phyloP scores from a whole-genome alignment of 2,329 filamentous ascomycete genomes.

The Beauveria pseudobassiana region DNA sequence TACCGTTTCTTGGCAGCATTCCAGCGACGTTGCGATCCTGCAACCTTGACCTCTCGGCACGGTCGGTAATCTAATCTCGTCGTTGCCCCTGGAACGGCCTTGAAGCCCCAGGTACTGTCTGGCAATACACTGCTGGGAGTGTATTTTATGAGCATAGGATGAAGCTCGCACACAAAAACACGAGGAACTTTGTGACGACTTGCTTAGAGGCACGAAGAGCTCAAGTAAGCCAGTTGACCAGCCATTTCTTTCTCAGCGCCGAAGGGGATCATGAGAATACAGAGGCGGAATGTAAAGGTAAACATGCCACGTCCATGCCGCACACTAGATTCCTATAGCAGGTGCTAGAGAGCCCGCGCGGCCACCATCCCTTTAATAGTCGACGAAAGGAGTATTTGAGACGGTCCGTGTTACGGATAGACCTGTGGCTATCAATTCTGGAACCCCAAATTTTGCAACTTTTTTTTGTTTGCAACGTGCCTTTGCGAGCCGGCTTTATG shows the following conservation, averaged over 20 bases:
- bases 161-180: slow-evolving; percentile 17
- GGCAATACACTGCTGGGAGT: slow-evolving; percentile 33
- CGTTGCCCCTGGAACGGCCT: not conserved
- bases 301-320: not conserved
- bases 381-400: not conserved
- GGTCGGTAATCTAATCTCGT: not conserved
- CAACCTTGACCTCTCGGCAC: not conserved
- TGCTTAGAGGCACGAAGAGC: slow-evolving; percentile 30
- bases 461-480: too few relatives aligned
- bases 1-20: not conserved
- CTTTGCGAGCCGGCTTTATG: too few relatives aligned
- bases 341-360: not conserved
- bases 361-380: not conserved
- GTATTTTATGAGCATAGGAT: slow-evolving; percentile 30
- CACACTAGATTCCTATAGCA: not conserved
- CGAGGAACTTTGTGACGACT: slow-evolving; percentile 26
- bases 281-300: slow-evolving; percentile 31
- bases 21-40: not conserved
- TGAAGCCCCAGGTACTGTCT: not conserved
- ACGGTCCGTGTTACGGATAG: not conserved
- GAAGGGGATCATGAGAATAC: slow-evolving; percentile 42
- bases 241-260: slow-evolving; percentile 23
- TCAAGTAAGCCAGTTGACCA: slow-evolving; percentile 19
- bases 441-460: too few relatives aligned
- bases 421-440: too few relatives aligned